Evolutionary conservation across 805 yeast genomes (phyloP), one percentile per base, ranked within the genome.

Genomic region (Saccharomycopsis sp.): DNA sequence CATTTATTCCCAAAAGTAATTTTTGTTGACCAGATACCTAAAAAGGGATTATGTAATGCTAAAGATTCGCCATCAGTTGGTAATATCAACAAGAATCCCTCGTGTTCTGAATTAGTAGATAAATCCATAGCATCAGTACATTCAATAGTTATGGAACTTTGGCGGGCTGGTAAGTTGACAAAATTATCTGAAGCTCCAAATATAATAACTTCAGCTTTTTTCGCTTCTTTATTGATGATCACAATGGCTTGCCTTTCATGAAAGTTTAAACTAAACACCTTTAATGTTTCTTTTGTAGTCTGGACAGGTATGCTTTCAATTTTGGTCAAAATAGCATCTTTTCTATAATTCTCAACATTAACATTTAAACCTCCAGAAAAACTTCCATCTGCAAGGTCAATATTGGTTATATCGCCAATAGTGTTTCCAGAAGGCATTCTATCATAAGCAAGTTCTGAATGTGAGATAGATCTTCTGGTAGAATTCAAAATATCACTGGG

Each of bases 281-380:
- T 63, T 21, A 71, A 46, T 14, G 54, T 37, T 1, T 49, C 36
- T 9, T 54, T 45, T n/a, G 59, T 52, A 4, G 60, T 59, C 15
- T 56, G 53, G 10, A 58, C 30, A 38, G 54, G 61, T 30, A 64
- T 58, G 1, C 50, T 49, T 15, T 74, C 76, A 2, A 82, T 57
- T 51, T 70, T 72, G 0, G 87, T 74, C 45, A 84, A 60, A n/a
- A 79, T 76, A 51, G 79, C 68, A 54, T 85, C 94, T 49, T 80
- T 83, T 6, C 27, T 37, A n/a, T 15, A 18, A 15, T 6, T 21
- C 6, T 30, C 36, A 21, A 20, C 4, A 21, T 23, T 25, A 4
- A 18, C 3, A 19, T 32, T 42, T 9, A 30, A 19, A 29, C n/a
- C 18, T 21, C 17, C 31, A 4, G 25, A 30, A 30, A 18, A 34